Conservation (phyloP, 306 rosid genomes). For the Acacia confusa region DNA sequence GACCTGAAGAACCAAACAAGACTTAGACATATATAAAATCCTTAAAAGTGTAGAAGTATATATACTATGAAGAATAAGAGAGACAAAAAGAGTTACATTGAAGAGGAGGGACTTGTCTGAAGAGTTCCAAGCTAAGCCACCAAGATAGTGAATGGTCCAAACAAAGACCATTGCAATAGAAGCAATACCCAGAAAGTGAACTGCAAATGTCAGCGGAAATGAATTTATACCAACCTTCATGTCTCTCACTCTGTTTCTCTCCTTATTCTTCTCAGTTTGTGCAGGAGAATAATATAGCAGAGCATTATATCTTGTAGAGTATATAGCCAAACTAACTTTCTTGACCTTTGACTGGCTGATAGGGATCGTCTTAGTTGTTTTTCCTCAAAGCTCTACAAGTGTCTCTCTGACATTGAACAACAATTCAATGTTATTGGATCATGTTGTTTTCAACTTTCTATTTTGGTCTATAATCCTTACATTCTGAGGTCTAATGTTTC, state of each 20-base stretch:
- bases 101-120: slow-evolving; percentile 72
- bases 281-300: not conserved
- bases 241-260: not conserved
- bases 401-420: not conserved
- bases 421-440: not conserved
- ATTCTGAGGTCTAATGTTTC: not conserved
- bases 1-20: slow-evolving; percentile 46
- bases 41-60: not conserved
- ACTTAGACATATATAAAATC: not conserved
- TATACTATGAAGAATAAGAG: not conserved
- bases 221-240: slow-evolving; percentile 61
- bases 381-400: slow-evolving; percentile 31
- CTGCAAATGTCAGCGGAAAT: slow-evolving; percentile 55
- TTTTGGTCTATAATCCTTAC: not conserved
- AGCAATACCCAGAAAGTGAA: slow-evolving; percentile 54
- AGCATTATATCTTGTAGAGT: not conserved
- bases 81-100: slow-evolving; percentile 49
- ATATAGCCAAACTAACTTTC: not conserved
- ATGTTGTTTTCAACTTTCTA: not conserved
- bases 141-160: slow-evolving; percentile 72
- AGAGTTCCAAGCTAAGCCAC: slow-evolving; percentile 84
- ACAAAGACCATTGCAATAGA: slow-evolving; percentile 54
- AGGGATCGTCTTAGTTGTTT: not conserved
- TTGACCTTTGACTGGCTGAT: slow-evolving; percentile 33
- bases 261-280: not conserved